These are phyloP conservation scores for Datisca glomerata DNA, from an alignment of 306 rosid genomes.

Conservation along the genomic window DNA sequence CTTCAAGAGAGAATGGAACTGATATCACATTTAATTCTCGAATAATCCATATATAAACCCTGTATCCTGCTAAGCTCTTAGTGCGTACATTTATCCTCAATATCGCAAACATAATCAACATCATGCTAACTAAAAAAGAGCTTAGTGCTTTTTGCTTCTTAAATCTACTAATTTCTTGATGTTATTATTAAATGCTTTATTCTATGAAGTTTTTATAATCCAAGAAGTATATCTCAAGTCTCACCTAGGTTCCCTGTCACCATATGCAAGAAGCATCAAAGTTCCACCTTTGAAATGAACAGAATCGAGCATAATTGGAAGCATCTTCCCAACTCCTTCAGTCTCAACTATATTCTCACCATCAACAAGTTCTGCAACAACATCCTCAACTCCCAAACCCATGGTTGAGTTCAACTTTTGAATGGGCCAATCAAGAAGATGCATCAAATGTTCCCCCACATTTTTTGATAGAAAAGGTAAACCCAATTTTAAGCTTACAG, in stretches of 20 bases:
- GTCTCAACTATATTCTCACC: constrained; percentile 28
- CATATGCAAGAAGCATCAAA: constrained; percentile 79
- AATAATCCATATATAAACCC: no score
- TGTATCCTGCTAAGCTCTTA: no score
- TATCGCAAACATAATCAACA: no score
- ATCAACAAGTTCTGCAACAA: constrained; percentile 37
- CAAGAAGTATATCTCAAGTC: no score
- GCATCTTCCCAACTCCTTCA: constrained; percentile 34
- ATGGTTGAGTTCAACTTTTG: constrained; percentile 33
- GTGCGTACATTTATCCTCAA: no score
- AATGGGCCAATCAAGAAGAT: constrained; percentile 30
- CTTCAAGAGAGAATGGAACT: no score
- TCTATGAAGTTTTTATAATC: no score
- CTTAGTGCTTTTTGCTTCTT: no score
- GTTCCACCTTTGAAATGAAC: constrained; percentile 76
- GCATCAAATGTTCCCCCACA: constrained; percentile 28
- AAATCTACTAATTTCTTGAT: no score
- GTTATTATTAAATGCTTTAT: no score
- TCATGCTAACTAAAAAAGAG: no score
- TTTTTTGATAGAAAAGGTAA: constrained; percentile 29
- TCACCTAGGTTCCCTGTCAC: constrained; percentile 83
- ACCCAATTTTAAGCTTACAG: constrained; percentile 26
- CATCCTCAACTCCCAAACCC: constrained; percentile 35
- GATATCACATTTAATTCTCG: no score
- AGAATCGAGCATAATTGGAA: constrained; percentile 75